Evolutionary conservation across 2,329 filamentous ascomycete species (phyloP), one percentile per base, ranked within the genome.

Genomic region (Penicillium digitatum): DNA sequence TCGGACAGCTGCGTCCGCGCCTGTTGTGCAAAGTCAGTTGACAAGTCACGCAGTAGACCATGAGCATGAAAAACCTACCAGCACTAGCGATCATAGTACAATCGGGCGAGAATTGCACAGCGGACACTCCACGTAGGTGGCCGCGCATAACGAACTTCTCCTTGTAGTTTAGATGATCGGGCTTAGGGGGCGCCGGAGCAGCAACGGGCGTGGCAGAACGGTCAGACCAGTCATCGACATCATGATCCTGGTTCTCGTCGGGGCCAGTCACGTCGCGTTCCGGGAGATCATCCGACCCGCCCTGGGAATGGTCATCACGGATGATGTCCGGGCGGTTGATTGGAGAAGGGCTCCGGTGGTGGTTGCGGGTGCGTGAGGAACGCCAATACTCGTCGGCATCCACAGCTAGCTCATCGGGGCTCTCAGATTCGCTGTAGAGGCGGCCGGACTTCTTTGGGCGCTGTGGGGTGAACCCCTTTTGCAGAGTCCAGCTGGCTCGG

Each of bases 91-190:
- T 89, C 85, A 89, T 94, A 31, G 83, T 82, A 5, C 91, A 90
- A 74, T 96, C 87, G 0, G 93, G 94, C 1, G 92, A 96, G 74
- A 96, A 95, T 65, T 89, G 88, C 46, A 95, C 90, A 51, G 90
- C 86, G 2, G 92, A 88, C 1, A 97, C 84, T 22, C 89, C 86
- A 57, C 87, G 85, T 47, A 83, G 81, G 75, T 97, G 93, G 2
- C 91, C 92, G 57, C 81, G 82, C 20, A 96, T 81, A 20, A 87
- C 81, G 60, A 92, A 82, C 50, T 85, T 83, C 32, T 85, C 82
- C 39, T 78, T 81, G 76, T 91, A 95, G 69, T 87, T 80, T 16
- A 91, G 81, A 24, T 74, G 75, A 22, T 79, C 77, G 4, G 84
- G 82, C 57, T 84, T 80, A 24, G 70, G 72, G 12, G 75, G 76